phyloP scores from a whole-genome alignment of 2,329 filamentous ascomycete genomes.

The Lasiodiplodia gonubiensis region DNA sequence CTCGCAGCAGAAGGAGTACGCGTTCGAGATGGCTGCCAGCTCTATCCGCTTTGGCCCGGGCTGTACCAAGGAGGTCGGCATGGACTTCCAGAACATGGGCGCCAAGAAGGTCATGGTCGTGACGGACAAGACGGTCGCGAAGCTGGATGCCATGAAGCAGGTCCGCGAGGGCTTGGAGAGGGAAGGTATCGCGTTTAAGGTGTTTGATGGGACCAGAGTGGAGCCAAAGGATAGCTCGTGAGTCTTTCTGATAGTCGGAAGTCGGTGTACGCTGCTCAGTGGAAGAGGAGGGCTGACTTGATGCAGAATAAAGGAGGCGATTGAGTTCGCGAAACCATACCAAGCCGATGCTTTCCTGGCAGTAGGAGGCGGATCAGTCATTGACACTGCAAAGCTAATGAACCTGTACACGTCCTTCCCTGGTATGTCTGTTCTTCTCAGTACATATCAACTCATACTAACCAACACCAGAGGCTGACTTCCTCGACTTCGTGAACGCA shows the following conservation, averaged over 20 bases:
- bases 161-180: conserved; percentile 78
- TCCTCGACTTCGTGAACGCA: conserved; percentile 97
- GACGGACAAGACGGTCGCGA: conserved; percentile 81
- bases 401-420: conserved; percentile 93
- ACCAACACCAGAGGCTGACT: conserved; percentile 71
- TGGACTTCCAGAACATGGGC: conserved; percentile 94
- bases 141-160: conserved; percentile 87
- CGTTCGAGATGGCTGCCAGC: conserved; percentile 97
- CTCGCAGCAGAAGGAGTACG: conserved; percentile 86
- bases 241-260: too few species aligned
- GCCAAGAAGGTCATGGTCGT: conserved; percentile 88
- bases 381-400: conserved; percentile 98
- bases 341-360: conserved; percentile 88
- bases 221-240: conserved; percentile 96
- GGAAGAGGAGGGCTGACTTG: conserved; percentile 2
- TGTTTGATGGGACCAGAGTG: conserved; percentile 80
- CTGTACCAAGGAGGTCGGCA: conserved; percentile 92
- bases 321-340: conserved; percentile 81
- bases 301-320: conserved; percentile 80
- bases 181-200: conserved; percentile 79
- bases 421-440: conserved; percentile 31
- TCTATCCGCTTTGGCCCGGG: conserved; percentile 94
- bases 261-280: too few species aligned
- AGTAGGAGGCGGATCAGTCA: conserved; percentile 90
- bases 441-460: neutral